Evolutionary conservation across 2,329 filamentous ascomycete species (phyloP).

Genomic region (Sclerotinia trifoliorum): DNA sequence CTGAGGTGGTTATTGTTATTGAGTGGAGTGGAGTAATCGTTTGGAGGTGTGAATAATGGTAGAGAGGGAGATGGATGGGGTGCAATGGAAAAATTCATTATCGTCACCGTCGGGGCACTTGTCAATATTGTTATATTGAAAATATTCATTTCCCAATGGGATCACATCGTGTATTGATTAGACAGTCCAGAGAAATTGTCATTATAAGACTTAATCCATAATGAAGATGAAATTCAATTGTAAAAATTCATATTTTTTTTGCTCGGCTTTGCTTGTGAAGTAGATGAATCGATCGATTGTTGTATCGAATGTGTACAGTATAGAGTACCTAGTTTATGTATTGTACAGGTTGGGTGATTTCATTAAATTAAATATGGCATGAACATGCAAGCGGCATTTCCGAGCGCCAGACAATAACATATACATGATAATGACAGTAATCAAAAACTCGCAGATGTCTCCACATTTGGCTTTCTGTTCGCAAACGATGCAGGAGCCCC

Average conservation of each 20-base stretch:
- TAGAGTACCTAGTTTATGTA: background rate
- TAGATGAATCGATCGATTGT: background rate
- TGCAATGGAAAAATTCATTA: background rate
- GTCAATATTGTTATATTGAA: constrained; percentile 8
- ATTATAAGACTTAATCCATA: constrained; percentile 2
- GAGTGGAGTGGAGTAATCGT: background rate
- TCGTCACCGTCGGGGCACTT: background rate
- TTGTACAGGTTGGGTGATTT: background rate
- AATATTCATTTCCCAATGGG: background rate
- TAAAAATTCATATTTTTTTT: no score
- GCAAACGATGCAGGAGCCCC: constrained; percentile 13
- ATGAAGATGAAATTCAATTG: background rate
- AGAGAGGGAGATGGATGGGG: no score
- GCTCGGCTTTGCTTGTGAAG: background rate
- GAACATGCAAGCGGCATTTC: background rate
- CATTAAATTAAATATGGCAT: background rate
- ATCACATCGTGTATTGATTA: background rate
- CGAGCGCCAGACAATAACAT: background rate
- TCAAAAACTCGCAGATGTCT: background rate
- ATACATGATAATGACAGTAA: no score
- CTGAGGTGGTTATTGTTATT: background rate
- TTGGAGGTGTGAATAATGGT: background rate
- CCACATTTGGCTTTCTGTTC: constrained; percentile 2
- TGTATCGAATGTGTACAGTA: background rate
- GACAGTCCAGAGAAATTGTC: background rate